A percentile compares a stretch with the other conserved stretches of the same genome.
Evolutionary conservation across 768 basidiomycete genomes (phyloP).

Genomic region (Lactarius indigo): DNA sequence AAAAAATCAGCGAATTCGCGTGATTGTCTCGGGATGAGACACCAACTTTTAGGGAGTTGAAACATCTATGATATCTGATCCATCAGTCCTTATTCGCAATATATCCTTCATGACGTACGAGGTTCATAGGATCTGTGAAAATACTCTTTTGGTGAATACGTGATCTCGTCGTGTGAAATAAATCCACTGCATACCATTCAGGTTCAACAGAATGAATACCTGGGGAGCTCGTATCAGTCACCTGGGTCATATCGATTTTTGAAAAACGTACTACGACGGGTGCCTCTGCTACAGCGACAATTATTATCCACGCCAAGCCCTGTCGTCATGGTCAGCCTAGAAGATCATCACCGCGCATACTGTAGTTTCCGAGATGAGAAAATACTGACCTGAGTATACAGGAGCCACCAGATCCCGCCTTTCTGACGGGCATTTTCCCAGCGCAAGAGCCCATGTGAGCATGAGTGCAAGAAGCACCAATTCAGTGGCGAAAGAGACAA

Average conservation of each 20-base stretch:
- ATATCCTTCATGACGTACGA: neutral
- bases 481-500: neutral
- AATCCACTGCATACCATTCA: neutral
- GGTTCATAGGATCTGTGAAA: conserved; percentile 5
- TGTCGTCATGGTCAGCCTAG: too few relatives aligned
- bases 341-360: too few relatives aligned
- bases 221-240: too few relatives aligned
- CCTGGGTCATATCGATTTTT: too few relatives aligned
- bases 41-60: too few relatives aligned
- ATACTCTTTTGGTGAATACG: neutral
- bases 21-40: too few relatives aligned
- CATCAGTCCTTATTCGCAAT: neutral
- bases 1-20: neutral
- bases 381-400: conserved; percentile 2
- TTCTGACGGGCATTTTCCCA: neutral
- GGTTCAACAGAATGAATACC: too few relatives aligned
- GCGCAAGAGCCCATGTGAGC: conserved; percentile 6
- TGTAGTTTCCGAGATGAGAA: too few relatives aligned
- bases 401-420: conserved; percentile 2
- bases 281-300: too few relatives aligned
- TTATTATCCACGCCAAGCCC: too few relatives aligned
- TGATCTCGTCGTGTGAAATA: neutral
- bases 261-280: too few relatives aligned
- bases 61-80: conserved; percentile 10
- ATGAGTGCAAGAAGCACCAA: neutral